Evolutionary conservation across 2,329 filamentous ascomycete species (phyloP), one percentile per base, ranked within the genome.

Genomic region (Xylaria digitata): DNA sequence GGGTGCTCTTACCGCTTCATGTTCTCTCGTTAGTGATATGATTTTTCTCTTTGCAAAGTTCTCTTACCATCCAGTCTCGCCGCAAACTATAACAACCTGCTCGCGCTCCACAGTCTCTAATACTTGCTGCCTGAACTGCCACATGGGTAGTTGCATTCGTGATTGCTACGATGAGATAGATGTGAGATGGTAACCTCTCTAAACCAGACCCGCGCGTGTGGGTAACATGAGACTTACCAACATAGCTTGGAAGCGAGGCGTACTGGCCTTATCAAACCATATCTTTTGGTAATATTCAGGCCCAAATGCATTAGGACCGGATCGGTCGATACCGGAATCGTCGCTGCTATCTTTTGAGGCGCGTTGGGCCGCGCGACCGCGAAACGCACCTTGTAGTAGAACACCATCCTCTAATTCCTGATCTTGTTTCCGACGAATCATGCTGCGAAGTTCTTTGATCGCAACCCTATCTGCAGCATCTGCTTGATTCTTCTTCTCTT

Each of bases 11-110:
- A 70, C 96, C 96, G 77, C 90, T 85, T 21, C 6, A 54, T 50
- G 45, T 54, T n/a, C 50, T n/a, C 50, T 49, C 13, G 54, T 59
- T 43, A 58, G 56, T 15, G 15, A 49, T 40, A 15, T 54, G 13
- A 6, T 30, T 9, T 15, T 32, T 34, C 6, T 30, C 8, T 19
- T n/a, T 32, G 30, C 15, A 21, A 32, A n/a, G 32, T 26, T 42
- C 19, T 66, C 79, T 73, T 82, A 87, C 85, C 92, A 97, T 72
- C 96, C 96, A 2, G 96, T 99, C 80, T 99, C 96, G 77, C 96
- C 96, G 77, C 95, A 98, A 34, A 99, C 88, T 66, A 99, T 97
- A 9, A 96, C 90, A 9, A 97, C 91, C 75, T 96, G 94, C 71
- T 97, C 87, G 23, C 87, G 84, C 53, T 93, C 90, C 34, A 99